A percentile compares a stretch with the other conserved stretches of the same genome.
phyloP scores from a whole-genome alignment of 768 basidiomycete species.

The Flagelloscypha sp. region DNA sequence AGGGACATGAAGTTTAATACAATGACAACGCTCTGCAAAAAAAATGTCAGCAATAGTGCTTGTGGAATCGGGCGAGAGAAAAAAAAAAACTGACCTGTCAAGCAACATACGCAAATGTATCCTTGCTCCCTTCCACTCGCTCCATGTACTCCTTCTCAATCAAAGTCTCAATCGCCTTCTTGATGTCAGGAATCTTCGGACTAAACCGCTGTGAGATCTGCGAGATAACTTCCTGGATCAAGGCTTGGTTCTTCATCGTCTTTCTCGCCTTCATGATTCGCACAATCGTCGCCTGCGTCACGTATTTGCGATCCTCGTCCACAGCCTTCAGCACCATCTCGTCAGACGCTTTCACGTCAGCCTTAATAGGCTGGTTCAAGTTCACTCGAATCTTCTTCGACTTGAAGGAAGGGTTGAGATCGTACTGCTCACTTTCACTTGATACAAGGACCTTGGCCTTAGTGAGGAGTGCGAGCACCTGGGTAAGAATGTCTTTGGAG shows the following conservation, averaged over 20 bases:
- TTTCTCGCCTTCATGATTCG: conserved; percentile 95
- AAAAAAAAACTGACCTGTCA: conserved; percentile 21
- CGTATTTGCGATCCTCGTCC: conserved; percentile 94
- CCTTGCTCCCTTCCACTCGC: conserved; percentile 83
- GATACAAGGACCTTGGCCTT: conserved; percentile 88
- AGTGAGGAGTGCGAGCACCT: conserved; percentile 60
- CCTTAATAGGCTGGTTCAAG: conserved; percentile 86
- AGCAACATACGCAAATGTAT: conserved; percentile 77
- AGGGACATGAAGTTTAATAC: too few species aligned
- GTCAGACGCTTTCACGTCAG: conserved; percentile 88
- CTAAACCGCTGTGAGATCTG: conserved; percentile 84
- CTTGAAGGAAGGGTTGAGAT: conserved; percentile 88
- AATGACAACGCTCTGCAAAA: too few species aligned
- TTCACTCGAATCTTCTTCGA: conserved; percentile 92
- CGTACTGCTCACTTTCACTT: conserved; percentile 84
- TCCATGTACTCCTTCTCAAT: conserved; percentile 98
- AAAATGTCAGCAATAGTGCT: too few species aligned
- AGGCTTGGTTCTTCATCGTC: conserved; percentile 87
- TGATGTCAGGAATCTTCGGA: conserved; percentile 94
- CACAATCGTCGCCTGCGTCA: conserved; percentile 92
- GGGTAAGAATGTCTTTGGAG: conserved; percentile 69
- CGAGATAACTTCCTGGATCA: conserved; percentile 86
- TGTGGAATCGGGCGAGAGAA: too few species aligned
- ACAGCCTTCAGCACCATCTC: conserved; percentile 88
- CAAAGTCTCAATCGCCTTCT: conserved; percentile 90